These are phyloP conservation scores for Trichoderma sp. DNA, from an alignment of 2,329 filamentous ascomycete species.

Conservation along the genomic window DNA sequence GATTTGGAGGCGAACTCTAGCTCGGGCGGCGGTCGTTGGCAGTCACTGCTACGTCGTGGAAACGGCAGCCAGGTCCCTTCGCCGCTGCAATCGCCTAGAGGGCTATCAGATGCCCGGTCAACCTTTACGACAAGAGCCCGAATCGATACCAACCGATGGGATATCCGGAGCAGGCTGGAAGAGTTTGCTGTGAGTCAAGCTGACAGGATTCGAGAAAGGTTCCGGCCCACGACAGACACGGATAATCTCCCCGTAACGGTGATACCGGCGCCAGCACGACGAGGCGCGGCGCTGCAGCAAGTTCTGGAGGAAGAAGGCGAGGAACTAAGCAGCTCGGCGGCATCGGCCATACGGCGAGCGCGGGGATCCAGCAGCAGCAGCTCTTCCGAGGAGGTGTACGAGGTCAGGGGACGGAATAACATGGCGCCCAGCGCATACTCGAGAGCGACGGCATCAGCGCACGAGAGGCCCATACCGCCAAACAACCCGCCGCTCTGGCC, in stretches of 20 bases:
- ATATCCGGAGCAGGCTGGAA: slow-evolving; percentile 56
- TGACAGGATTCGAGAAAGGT: slow-evolving; percentile 56
- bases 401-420: not conserved
- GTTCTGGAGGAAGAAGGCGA: slow-evolving; percentile 54
- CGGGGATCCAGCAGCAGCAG: slow-evolving; percentile 25
- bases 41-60: slow-evolving; percentile 23
- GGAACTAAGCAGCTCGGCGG: slow-evolving; percentile 19
- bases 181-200: slow-evolving; percentile 61
- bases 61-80: not conserved
- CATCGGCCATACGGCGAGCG: slow-evolving; percentile 18
- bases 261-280: slow-evolving; percentile 61
- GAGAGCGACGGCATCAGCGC: slow-evolving; percentile 22
- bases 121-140: slow-evolving; percentile 15
- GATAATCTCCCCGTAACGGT: slow-evolving; percentile 57
- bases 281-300: slow-evolving; percentile 54
- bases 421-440: slow-evolving; percentile 13
- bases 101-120: slow-evolving; percentile 5
- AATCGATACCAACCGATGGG: slow-evolving; percentile 44
- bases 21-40: slow-evolving; percentile 32
- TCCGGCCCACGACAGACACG: slow-evolving; percentile 53
- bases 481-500: slow-evolving; percentile 45
- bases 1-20: slow-evolving; percentile 33
- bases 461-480: slow-evolving; percentile 31
- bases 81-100: not conserved
- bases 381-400: slow-evolving; percentile 21